Conservation (phyloP, 495 filamentous ascomycete species). For the Xylaria castorea region DNA sequence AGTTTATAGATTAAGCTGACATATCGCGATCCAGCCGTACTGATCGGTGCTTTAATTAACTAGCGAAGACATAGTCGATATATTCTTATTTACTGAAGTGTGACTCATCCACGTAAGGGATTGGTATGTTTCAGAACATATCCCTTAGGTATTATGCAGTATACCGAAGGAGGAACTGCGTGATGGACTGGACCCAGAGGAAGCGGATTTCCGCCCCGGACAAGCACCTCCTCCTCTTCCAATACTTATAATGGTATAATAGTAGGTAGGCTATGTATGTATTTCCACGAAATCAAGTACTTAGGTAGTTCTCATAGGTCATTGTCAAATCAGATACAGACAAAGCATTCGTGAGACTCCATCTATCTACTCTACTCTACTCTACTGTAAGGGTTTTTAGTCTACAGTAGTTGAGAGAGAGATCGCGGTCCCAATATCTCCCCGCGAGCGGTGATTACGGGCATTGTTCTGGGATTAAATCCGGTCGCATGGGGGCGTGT, state of each 20-base stretch:
- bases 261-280: no score
- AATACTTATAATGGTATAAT: not conserved
- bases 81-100: not conserved
- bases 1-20: slow-evolving; percentile 2
- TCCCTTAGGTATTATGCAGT: not conserved
- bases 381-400: no score
- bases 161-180: not conserved
- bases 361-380: no score
- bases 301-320: not conserved
- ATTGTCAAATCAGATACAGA: not conserved
- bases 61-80: not conserved
- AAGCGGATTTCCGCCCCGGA: not conserved
- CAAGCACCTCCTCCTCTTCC: not conserved
- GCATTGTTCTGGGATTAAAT: not conserved
- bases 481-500: not conserved
- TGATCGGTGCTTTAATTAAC: not conserved
- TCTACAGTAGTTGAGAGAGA: no score
- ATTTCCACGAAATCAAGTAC: not conserved
- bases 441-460: not conserved
- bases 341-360: no score
- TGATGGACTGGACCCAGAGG: not conserved
- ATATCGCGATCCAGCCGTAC: not conserved
- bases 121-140: not conserved
- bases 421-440: not conserved
- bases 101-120: not conserved